Evolutionary conservation across 1,284 basidiomycete species (phyloP).

Genomic region (Termitomyces sp.): DNA sequence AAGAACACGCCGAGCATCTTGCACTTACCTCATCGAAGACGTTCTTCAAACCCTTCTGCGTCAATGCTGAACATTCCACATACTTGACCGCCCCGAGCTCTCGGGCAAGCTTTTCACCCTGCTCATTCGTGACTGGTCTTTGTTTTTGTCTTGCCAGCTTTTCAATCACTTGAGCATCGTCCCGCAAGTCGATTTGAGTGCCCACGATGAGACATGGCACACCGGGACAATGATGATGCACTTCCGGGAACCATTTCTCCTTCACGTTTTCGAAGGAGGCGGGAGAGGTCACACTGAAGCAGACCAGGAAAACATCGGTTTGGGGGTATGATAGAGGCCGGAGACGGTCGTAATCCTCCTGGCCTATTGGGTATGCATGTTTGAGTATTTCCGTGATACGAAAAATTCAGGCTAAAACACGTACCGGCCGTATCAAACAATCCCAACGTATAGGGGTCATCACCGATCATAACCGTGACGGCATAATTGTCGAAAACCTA

Average conservation of each 20-base stretch:
- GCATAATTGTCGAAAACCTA: slow-evolving; percentile 98
- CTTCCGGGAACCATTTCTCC: slow-evolving; percentile 99
- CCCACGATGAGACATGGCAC: slow-evolving; percentile 99
- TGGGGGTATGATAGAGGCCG: slow-evolving; percentile 99
- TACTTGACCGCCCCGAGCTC: slow-evolving; percentile 98
- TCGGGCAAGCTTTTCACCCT: slow-evolving; percentile 90
- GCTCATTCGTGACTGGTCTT: slow-evolving; percentile 83
- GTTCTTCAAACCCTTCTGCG: slow-evolving; percentile 99
- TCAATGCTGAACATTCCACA: slow-evolving; percentile 98
- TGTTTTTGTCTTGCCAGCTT: slow-evolving; percentile 97
- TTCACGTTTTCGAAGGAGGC: slow-evolving; percentile 99
- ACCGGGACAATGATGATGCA: slow-evolving; percentile 99
- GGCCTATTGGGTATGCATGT: slow-evolving; percentile 50
- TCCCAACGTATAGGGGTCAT: slow-evolving; percentile 97
- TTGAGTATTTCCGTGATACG: slow-evolving; percentile 3
- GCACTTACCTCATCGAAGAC: slow-evolving; percentile 95
- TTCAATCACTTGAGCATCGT: slow-evolving; percentile 90
- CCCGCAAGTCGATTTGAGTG: slow-evolving; percentile 96
- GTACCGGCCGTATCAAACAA: slow-evolving; percentile 96
- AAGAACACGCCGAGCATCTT: slow-evolving; percentile 3
- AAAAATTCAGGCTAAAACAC: slow-evolving; percentile 17
- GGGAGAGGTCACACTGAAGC: slow-evolving; percentile 98
- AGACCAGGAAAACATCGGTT: slow-evolving; percentile 99
- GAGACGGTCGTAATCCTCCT: slow-evolving; percentile 99
- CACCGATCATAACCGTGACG: slow-evolving; percentile 99